Percentiles rank a stretch among this genome's conserved stretches.
These are phyloP conservation scores for Chlamydomonas incerta DNA, from an alignment of 139 green algal species.

Conservation along the genomic window DNA sequence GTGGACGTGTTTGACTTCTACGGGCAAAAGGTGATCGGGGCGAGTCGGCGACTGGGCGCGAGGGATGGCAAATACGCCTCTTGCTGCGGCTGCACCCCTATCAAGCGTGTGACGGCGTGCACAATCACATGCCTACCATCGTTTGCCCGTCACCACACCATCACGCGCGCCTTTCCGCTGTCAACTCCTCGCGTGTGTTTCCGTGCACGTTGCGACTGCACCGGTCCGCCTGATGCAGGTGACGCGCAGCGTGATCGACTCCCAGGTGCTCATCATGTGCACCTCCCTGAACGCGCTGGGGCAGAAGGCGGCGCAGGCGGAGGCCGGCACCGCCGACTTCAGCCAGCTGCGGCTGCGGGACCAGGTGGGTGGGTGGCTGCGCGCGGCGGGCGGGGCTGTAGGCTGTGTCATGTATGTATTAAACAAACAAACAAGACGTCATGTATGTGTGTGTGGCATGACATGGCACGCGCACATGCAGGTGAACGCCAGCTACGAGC, in stretches of 20 bases:
- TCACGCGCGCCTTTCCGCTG: background rate
- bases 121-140: background rate
- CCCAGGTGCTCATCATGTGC: constrained; percentile 6
- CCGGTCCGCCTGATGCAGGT: background rate
- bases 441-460: background rate
- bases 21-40: constrained; percentile 27
- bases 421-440: too few relatives aligned
- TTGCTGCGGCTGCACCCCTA: too few relatives aligned
- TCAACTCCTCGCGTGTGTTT: background rate
- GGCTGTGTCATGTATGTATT: too few relatives aligned
- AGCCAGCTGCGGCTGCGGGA: constrained; percentile 21
- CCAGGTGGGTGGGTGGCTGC: background rate
- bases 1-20: constrained; percentile 31
- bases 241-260: constrained; percentile 15
- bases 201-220: too few relatives aligned
- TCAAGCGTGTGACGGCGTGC: too few relatives aligned
- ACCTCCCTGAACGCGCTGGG: constrained; percentile 9
- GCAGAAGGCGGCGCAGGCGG: constrained; percentile 9
- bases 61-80: too few relatives aligned
- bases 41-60: too few relatives aligned
- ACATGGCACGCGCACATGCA: background rate
- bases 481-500: background rate
- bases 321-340: constrained; percentile 19
- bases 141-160: background rate
- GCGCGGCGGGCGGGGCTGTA: too few relatives aligned